Conservation (phyloP, 2,329 filamentous ascomycete genomes). For the Cercospora sp. region DNA sequence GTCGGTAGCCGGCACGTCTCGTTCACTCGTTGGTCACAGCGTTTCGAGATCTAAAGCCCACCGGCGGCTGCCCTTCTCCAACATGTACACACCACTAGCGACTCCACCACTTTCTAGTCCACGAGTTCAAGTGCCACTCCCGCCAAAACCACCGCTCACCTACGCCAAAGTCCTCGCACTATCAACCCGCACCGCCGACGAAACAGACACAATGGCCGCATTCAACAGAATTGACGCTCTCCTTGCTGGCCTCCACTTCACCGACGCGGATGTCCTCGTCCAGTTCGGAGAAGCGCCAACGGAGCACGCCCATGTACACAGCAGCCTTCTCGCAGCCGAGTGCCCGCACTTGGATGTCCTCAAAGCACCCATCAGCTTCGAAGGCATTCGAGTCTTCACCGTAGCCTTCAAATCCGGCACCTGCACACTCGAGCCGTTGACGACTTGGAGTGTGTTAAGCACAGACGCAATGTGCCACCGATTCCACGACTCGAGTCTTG, state of each 20-base stretch:
- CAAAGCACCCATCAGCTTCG: not conserved
- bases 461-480: not conserved
- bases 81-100: not conserved
- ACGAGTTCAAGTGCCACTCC: too few relatives aligned
- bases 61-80: not conserved
- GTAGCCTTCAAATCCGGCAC: not conserved
- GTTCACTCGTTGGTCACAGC: not conserved
- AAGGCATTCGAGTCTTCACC: slow-evolving; percentile 1
- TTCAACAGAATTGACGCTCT: not conserved
- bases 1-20: not conserved
- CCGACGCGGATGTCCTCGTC: not conserved
- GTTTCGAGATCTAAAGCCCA: not conserved
- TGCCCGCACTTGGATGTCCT: not conserved
- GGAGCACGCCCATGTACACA: not conserved
- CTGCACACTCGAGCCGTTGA: not conserved
- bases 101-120: too few relatives aligned
- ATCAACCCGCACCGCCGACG: not conserved
- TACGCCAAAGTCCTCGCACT: not conserved
- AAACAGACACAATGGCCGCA: not conserved
- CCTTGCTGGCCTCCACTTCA: not conserved
- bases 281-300: not conserved
- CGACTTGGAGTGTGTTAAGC: not conserved
- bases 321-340: not conserved
- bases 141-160: not conserved
- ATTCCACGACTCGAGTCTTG: slow-evolving; percentile 12